Conservation (phyloP, 1,284 basidiomycete species). For the Papiliotrema laurentii region DNA sequence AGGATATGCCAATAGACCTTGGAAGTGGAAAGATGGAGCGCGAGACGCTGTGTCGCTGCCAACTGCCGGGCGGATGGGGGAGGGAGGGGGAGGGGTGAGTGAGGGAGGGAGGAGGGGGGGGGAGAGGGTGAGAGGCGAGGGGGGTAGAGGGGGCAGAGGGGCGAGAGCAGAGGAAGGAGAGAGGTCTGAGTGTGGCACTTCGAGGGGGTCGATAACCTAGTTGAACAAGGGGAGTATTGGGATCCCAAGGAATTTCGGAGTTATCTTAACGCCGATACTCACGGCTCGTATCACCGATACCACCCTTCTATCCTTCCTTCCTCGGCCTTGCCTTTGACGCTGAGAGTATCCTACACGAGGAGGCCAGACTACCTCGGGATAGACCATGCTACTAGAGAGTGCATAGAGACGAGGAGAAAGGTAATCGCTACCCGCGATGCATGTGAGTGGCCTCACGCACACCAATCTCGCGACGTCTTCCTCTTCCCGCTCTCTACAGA, state of each 20-base stretch:
- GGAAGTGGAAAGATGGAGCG: neutral
- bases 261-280: conserved; percentile 10
- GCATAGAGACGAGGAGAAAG: no score
- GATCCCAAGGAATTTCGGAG: neutral
- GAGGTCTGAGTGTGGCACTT: conserved; percentile 2
- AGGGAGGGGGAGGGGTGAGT: neutral
- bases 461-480: no score
- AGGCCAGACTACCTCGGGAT: no score
- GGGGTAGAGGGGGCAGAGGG: neutral
- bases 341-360: no score
- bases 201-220: no score
- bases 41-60: neutral
- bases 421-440: no score
- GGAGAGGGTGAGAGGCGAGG: neutral
- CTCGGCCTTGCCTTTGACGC: neutral
- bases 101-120: conserved; percentile 3
- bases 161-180: neutral
- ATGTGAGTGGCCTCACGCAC: no score
- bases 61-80: neutral
- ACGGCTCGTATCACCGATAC: neutral
- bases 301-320: neutral
- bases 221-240: neutral
- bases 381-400: no score
- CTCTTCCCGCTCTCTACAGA: no score
- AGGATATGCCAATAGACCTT: neutral